Evolutionary conservation across 2,329 filamentous ascomycete species (phyloP).

Genomic region (Fusarium pseudocircinatum): DNA sequence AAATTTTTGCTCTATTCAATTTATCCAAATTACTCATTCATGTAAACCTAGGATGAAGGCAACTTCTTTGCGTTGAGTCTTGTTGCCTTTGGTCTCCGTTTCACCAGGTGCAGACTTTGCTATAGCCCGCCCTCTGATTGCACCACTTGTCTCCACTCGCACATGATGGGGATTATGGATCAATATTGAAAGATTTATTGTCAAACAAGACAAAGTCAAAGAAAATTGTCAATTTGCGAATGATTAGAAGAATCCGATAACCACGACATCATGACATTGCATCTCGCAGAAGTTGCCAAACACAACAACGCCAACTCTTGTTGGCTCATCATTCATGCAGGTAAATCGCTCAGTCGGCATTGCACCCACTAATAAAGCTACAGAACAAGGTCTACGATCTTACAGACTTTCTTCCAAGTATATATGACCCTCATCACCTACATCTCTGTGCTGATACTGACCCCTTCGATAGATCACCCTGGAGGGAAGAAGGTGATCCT

Average conservation of each 20-base stretch:
- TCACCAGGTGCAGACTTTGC: not conserved
- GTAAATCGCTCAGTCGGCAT: not conserved
- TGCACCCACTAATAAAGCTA: not conserved
- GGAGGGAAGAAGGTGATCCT: constrained; percentile 25
- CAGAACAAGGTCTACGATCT: constrained; percentile 26
- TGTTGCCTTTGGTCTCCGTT: not conserved
- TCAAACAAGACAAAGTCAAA: no score
- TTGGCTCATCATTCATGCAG: constrained; percentile 26
- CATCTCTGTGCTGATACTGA: not conserved
- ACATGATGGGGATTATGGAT: not conserved
- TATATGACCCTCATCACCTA: accelerated
- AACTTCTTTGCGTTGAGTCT: no score
- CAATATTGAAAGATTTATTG: not conserved
- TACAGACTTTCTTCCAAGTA: constrained; percentile 22
- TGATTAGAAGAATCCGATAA: not conserved
- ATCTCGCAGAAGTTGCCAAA: constrained; percentile 8
- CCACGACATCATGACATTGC: not conserved
- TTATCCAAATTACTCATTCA: accelerated
- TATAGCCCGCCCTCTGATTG: not conserved
- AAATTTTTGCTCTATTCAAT: not conserved
- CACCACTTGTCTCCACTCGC: constrained; percentile 9
- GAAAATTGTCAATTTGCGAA: not conserved
- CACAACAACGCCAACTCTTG: constrained; percentile 19
- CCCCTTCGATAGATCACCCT: not conserved
- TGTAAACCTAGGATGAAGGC: accelerated